Evolutionary conservation across 805 yeast genomes (phyloP), one percentile per base, ranked within the genome.

Genomic region (Nadsonia fulvescens): DNA sequence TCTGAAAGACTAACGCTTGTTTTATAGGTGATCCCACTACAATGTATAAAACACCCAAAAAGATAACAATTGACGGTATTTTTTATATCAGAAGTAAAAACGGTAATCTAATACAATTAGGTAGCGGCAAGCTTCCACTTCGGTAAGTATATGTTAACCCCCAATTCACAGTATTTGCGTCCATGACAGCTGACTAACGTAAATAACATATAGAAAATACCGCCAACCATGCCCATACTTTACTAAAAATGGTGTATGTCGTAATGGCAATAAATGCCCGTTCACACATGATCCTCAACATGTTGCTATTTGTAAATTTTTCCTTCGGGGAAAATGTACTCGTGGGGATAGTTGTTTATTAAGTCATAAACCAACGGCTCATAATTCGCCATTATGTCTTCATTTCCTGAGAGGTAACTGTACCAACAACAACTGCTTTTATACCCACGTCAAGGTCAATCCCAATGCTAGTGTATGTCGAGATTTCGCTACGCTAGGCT

Each of bases 401-500:
- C 71, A 59, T 39, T 64, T 49, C 37, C 58, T 62, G 23, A 39
- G 39, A 4, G 66, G 63, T 1, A 32, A 44, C 8, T 70, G 78
- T 40, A 46, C 53, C 2, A 66, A 66, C 32, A 36, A 40, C 4
- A 46, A 56, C 18, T 70, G 78, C 46, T 51, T 46, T 38, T 79
- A 43, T 38, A 51, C 55, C 17, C 77, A 61, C 47, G 61, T 55
- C 51, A 39, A 39, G 27, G 65, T 56, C 19, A 46, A 36, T 14
- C 38, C 44, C 23, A 58, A 53, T 15, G 48, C 68, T 3, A 49
- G 55, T 41, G 53, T 66, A 1, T 77, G 92, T 40, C 54, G 78
- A 12, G 68, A 63, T 15, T 78, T 77, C 51, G 62, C 83, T 4
- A 38, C 70, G 17, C 64, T 65, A 10, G 82, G 83, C 1, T 74